Evolutionary conservation across 208 protist genomes (phyloP).

Genomic region (Leishmania braziliensis): DNA sequence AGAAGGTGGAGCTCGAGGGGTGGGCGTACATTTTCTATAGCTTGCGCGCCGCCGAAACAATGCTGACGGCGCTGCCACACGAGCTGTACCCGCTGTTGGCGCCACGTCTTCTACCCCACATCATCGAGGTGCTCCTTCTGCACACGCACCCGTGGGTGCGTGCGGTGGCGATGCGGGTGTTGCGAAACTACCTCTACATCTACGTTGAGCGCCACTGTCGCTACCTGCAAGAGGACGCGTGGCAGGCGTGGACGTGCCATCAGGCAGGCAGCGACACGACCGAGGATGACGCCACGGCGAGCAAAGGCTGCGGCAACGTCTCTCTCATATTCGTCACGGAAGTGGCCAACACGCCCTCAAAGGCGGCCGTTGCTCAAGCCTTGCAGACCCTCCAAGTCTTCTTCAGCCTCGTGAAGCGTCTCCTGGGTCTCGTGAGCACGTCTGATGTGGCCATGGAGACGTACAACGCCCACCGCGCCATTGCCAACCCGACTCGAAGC

Average conservation of each 20-base stretch:
- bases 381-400: constrained; percentile 26
- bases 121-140: constrained; percentile 48
- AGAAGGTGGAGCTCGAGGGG: constrained; percentile 64
- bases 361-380: constrained; percentile 10
- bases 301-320: not conserved
- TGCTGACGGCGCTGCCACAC: constrained; percentile 47
- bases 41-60: constrained; percentile 73
- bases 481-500: constrained; percentile 58
- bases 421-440: constrained; percentile 59
- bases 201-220: constrained; percentile 59
- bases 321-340: constrained; percentile 6
- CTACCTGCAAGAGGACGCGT: constrained; percentile 54
- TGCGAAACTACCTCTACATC: constrained; percentile 78
- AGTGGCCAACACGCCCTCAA: not conserved
- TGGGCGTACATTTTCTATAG: constrained; percentile 85
- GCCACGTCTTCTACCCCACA: constrained; percentile 44
- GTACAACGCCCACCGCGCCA: constrained; percentile 76
- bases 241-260: constrained; percentile 18
- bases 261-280: constrained; percentile 3
- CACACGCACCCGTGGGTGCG: constrained; percentile 90
- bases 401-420: constrained; percentile 36
- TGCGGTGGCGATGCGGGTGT: constrained; percentile 63
- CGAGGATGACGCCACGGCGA: not conserved
- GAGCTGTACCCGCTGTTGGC: constrained; percentile 52
- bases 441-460: constrained; percentile 83